A percentile compares a stretch with the other conserved stretches of the same genome.
Conservation (phyloP, 225 moss, liverwort and hornwort species). For the Ulota crispa region DNA sequence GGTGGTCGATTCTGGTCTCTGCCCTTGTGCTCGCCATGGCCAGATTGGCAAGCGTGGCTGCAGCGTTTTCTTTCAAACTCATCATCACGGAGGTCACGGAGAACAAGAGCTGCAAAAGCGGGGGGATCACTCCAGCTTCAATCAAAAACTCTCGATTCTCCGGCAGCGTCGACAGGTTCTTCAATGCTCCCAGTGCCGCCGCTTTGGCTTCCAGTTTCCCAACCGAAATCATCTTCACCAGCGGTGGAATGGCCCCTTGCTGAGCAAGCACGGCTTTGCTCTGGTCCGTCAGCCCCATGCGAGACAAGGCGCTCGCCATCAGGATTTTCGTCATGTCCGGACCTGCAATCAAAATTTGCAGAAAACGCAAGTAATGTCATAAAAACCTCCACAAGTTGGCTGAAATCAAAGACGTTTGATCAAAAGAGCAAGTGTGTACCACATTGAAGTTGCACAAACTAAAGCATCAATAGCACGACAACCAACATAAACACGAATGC, state of each 20-base stretch:
- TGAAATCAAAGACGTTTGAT: background rate
- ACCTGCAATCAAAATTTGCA: constrained; percentile 45
- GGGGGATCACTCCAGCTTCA: constrained; percentile 75
- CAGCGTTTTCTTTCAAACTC: constrained; percentile 88
- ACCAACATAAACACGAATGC: background rate
- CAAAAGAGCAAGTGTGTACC: background rate
- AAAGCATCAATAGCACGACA: background rate
- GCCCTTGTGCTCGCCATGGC: constrained; percentile 65
- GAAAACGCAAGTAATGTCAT: background rate
- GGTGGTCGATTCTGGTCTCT: constrained; percentile 62
- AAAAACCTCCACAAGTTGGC: background rate
- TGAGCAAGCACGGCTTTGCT: constrained; percentile 68
- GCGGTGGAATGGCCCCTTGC: constrained; percentile 75
- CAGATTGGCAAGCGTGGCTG: constrained; percentile 89
- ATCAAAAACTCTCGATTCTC: constrained; percentile 77
- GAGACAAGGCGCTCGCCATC: constrained; percentile 89
- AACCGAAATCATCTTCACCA: constrained; percentile 77
- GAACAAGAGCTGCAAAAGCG: constrained; percentile 78
- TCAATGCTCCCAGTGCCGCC: constrained; percentile 83
- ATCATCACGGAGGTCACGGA: constrained; percentile 90
- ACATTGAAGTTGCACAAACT: background rate
- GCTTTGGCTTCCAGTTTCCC: constrained; percentile 85
- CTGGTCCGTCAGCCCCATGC: constrained; percentile 89
- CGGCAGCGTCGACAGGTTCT: constrained; percentile 73
- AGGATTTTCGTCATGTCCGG: constrained; percentile 83